Evolutionary conservation across 768 basidiomycete genomes (phyloP).

Genomic region (Lanmaoa pseudosensibilis): DNA sequence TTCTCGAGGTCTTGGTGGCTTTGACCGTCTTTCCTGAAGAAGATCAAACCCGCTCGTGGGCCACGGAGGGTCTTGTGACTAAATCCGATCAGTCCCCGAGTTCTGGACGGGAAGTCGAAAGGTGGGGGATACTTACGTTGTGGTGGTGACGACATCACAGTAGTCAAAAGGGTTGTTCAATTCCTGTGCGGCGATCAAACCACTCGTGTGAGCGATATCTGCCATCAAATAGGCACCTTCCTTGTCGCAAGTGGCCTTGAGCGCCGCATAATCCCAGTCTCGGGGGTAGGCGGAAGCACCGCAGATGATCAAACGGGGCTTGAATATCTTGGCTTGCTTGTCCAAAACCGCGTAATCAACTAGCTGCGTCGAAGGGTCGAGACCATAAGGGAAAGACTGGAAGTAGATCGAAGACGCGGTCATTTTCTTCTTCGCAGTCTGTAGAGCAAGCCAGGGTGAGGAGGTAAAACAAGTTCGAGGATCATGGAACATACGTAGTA

Average conservation of each 20-base stretch:
- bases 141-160: constrained; percentile 98
- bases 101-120: not conserved
- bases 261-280: constrained; percentile 91
- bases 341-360: constrained; percentile 85
- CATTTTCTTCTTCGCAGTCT: constrained; percentile 99
- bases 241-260: constrained; percentile 78
- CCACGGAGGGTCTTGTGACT: constrained; percentile 99
- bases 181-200: constrained; percentile 89
- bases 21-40: constrained; percentile 93
- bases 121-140: constrained; percentile 59
- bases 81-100: not conserved
- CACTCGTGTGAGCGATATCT: constrained; percentile 97
- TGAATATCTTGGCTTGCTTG: constrained; percentile 90
- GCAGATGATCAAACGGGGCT: constrained; percentile 92
- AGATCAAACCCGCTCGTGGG: constrained; percentile 95
- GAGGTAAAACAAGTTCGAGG: not conserved
- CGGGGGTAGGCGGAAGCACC: constrained; percentile 98
- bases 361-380: constrained; percentile 79
- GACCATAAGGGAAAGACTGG: constrained; percentile 94
- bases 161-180: constrained; percentile 90
- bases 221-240: constrained; percentile 94
- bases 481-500: constrained; percentile 69
- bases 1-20: constrained; percentile 86
- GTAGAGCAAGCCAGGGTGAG: constrained; percentile 3
- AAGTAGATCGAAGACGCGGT: constrained; percentile 99